Base-by-base conservation (phyloP, 2,329 filamentous ascomycete species). In the Xylaria sp. region DNA sequence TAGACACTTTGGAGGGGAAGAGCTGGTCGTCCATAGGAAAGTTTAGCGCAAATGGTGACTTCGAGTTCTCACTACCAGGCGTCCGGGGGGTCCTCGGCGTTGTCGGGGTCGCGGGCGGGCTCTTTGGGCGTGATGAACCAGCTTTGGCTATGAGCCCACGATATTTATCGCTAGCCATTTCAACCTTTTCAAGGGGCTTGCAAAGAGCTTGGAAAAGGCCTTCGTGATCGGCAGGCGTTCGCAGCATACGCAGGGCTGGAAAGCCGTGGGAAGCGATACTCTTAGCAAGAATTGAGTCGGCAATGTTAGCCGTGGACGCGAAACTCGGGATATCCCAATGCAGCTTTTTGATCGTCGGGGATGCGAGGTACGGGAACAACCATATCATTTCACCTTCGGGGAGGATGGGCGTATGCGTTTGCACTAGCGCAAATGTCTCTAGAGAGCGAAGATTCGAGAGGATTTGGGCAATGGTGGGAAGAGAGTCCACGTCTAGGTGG, bases 131-230 rank as follows among this genome's bases (percentile, higher is more conserved):
- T 29, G 67, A 59, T 17, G 67, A 61, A 9, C 63, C 68, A 46
- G 68, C 69, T 38, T 64, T 68, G 0, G 65, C 60, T 15, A 73
- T 70, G 10, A 72, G 70, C 3, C 67, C 68, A 19, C 76, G 77
- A 70, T 80, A 82, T 21, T 80, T 80, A 63, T 87, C 83, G 9
- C 75, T 75, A 1, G 82, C 79, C 21, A 83, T 76, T 40, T 86
- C 81, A 19, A 85, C 78, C 29, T 80, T 80, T 29, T 84, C 83
- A 3, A 82, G 77, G 0, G 90, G 90, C 43, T 82, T 83, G 73
- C 90, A 93, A 1, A 92, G 80, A 1, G 80, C 76, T 75, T 93
- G 90, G 64, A 93, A 86, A 7, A 85, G 68, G 25, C 90, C 90
- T 4, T 90, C 84, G 1, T 88, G 84, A 66, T 93, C 90, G 59